Conservation (phyloP, 2,329 filamentous ascomycete species). For the Cladophialophora carrionii region DNA sequence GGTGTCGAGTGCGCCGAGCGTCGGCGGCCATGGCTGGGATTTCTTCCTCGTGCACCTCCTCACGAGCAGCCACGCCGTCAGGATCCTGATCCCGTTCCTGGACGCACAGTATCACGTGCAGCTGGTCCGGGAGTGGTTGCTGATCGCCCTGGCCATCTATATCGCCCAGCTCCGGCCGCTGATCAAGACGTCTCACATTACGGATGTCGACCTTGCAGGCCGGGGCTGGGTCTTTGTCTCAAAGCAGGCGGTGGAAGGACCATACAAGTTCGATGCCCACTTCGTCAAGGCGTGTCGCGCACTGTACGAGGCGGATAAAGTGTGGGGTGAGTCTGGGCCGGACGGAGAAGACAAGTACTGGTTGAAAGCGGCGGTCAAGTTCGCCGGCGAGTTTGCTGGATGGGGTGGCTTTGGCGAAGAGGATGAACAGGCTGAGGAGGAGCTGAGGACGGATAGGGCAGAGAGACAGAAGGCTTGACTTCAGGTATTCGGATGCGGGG, state of each 20-base stretch:
- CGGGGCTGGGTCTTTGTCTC: constrained; percentile 78
- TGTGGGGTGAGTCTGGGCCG: constrained; percentile 47
- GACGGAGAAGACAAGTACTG: constrained; percentile 48
- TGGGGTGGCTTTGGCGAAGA: constrained; percentile 37
- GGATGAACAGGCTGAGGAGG: constrained; percentile 13
- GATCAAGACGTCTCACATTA: constrained; percentile 62
- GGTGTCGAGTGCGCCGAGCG: constrained; percentile 42
- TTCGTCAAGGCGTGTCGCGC: constrained; percentile 82
- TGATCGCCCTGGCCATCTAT: constrained; percentile 78
- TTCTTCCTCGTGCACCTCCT: constrained; percentile 82
- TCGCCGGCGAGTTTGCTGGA: constrained; percentile 51
- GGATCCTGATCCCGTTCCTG: constrained; percentile 79
- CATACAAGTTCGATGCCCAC: constrained; percentile 73
- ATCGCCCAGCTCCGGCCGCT: constrained; percentile 73
- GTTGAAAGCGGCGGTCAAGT: constrained; percentile 56
- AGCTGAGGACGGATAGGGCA: neutral
- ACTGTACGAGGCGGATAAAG: constrained; percentile 64
- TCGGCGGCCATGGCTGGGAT: constrained; percentile 64
- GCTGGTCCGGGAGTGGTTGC: constrained; percentile 85
- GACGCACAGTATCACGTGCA: constrained; percentile 72
- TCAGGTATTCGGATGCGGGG: neutral
- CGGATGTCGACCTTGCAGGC: constrained; percentile 61
- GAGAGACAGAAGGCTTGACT: constrained; percentile 3
- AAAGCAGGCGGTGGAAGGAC: constrained; percentile 69
- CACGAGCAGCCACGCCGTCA: constrained; percentile 82